Evolutionary conservation across 345 rosid species (phyloP).

Genomic region (Eucalyptus paniculata): DNA sequence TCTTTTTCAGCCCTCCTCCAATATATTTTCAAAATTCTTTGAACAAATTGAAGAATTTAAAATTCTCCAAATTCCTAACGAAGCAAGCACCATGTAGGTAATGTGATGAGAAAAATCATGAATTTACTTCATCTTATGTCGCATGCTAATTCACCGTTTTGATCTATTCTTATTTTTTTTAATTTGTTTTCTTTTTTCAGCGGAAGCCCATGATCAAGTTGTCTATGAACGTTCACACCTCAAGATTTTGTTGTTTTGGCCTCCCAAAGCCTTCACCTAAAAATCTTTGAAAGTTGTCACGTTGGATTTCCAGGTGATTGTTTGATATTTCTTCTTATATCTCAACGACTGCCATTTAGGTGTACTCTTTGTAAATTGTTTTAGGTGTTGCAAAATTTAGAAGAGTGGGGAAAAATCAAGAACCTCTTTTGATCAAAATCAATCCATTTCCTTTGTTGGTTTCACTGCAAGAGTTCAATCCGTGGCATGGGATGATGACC

Average conservation of each 20-base stretch:
- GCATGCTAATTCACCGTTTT: too few relatives aligned
- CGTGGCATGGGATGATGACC: neutral
- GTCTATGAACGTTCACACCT: too few relatives aligned
- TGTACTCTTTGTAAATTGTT: neutral
- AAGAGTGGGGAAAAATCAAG: neutral
- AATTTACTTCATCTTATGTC: neutral
- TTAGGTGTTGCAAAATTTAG: neutral
- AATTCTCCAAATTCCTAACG: neutral
- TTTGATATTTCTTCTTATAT: neutral
- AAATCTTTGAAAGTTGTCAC: too few relatives aligned
- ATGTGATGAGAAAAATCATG: neutral
- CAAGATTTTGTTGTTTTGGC: too few relatives aligned
- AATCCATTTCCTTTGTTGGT: neutral
- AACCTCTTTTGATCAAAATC: neutral
- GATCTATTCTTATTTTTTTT: too few relatives aligned
- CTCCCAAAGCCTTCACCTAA: neutral
- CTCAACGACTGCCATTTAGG: neutral
- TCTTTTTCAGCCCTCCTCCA: neutral
- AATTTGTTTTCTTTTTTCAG: too few relatives aligned
- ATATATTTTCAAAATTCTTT: neutral
- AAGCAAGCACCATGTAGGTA: neutral
- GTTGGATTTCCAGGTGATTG: neutral
- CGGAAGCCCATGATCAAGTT: too few relatives aligned
- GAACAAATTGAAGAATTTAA: neutral
- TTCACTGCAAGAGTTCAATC: neutral